phyloP scores from a whole-genome alignment of 73 alveolate genomes.

The Paraurostyla sp. region DNA sequence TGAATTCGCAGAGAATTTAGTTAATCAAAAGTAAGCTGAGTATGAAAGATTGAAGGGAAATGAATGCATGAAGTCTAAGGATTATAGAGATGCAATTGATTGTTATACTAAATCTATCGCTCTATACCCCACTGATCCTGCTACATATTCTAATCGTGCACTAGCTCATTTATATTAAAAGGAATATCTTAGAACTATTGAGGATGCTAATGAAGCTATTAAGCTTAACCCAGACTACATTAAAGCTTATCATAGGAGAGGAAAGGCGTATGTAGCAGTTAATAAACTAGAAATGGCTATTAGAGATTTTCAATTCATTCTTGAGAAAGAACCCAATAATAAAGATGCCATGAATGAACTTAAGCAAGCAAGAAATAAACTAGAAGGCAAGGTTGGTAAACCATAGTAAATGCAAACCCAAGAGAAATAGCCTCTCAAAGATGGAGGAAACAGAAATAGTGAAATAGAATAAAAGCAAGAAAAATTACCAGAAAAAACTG shows the following conservation, averaged over 20 bases:
- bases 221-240: conserved; percentile 86
- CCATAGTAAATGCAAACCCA: conserved; percentile 64
- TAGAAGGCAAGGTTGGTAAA: conserved; percentile 71
- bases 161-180: conserved; percentile 86
- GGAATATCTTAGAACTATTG: conserved; percentile 84
- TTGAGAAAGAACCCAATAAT: conserved; percentile 89
- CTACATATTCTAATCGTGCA: conserved; percentile 94
- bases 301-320: conserved; percentile 85
- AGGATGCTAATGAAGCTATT: conserved; percentile 94
- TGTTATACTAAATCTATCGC: conserved; percentile 90
- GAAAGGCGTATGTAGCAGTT: conserved; percentile 88
- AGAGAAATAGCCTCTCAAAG: not conserved
- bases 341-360: conserved; percentile 88
- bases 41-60: conserved; percentile 92
- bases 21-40: conserved; percentile 84
- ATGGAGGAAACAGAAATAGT: not conserved
- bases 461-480: not conserved
- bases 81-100: conserved; percentile 82
- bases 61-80: conserved; percentile 89
- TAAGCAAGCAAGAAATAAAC: conserved; percentile 74
- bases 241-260: conserved; percentile 96
- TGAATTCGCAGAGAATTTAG: conserved; percentile 51
- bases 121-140: conserved; percentile 84
- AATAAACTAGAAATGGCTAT: conserved; percentile 89
- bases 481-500: not conserved